These are phyloP conservation scores for Aspergillus fructus DNA, from an alignment of 2,329 filamentous ascomycete genomes.

Conservation along the genomic window DNA sequence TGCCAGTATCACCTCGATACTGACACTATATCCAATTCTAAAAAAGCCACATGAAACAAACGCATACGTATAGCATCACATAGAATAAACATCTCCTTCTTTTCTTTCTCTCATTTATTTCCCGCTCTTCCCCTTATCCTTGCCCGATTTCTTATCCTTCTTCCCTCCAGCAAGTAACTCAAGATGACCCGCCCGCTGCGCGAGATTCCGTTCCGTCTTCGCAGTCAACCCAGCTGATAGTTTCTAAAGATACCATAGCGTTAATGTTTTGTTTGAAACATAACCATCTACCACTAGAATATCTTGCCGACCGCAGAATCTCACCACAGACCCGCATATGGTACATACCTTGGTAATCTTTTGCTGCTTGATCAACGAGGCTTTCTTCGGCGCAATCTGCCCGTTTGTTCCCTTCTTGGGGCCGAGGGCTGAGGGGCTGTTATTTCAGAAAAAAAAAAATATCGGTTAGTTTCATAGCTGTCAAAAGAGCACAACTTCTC, in stretches of 20 bases:
- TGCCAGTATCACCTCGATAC: conserved; percentile 1
- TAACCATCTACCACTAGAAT: conserved; percentile 19
- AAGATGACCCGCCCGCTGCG: conserved; percentile 67
- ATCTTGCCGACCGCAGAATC: conserved; percentile 2
- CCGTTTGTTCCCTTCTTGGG: conserved; percentile 58
- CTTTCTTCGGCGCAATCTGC: conserved; percentile 67
- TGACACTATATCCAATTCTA: background rate
- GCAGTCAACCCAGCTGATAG: conserved; percentile 61
- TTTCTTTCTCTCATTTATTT: conserved; percentile 23
- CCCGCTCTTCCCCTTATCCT: conserved; percentile 29
- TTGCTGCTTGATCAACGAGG: conserved; percentile 57
- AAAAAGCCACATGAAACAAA: background rate
- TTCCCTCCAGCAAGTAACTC: conserved; percentile 68
- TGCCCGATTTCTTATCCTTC: conserved; percentile 50
- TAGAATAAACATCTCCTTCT: background rate
- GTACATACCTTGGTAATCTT: conserved; percentile 60
- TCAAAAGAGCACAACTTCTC: background rate
- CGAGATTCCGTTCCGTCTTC: conserved; percentile 67
- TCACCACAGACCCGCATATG: background rate
- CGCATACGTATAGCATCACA: background rate
- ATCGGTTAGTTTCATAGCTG: background rate
- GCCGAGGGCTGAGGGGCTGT: conserved; percentile 36
- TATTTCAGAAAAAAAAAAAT: background rate
- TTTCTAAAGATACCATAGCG: conserved; percentile 47
- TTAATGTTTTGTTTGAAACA: background rate